A percentile compares a stretch with the other conserved stretches of the same genome.
phyloP scores from a whole-genome alignment of 352 stramenopile genomes.

The Phytophthora rubi region DNA sequence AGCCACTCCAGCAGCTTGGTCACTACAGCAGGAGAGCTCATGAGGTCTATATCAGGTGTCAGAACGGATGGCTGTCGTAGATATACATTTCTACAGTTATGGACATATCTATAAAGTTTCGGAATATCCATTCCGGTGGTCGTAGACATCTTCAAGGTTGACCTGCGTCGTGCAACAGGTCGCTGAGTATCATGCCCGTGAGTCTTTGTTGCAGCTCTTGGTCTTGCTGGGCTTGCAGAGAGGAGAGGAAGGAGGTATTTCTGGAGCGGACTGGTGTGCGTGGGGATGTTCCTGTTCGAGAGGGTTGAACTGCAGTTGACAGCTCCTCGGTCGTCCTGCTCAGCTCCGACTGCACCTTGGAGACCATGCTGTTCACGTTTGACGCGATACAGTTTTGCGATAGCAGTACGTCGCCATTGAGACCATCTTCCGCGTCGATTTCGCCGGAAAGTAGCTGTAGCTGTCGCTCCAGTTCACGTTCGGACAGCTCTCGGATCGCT shows the following conservation, averaged over 20 bases:
- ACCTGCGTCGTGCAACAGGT: conserved; percentile 31
- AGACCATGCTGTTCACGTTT: conserved; percentile 28
- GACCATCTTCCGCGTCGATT: not conserved
- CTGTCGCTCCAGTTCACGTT: conserved; percentile 30
- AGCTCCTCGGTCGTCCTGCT: conserved; percentile 19
- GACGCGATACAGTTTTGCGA: conserved; percentile 39
- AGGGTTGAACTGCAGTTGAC: not conserved
- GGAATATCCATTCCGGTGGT: conserved; percentile 15
- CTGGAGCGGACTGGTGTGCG: conserved; percentile 39
- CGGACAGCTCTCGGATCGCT: conserved; percentile 30
- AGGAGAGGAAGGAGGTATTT: conserved; percentile 36
- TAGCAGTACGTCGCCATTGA: conserved; percentile 23
- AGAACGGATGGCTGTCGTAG: conserved; percentile 20
- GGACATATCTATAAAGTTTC: conserved; percentile 18
- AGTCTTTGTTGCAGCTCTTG: conserved; percentile 44
- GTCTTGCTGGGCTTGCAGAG: conserved; percentile 34
- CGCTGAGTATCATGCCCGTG: conserved; percentile 40
- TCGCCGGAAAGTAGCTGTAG: conserved; percentile 33
- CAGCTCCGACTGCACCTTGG: conserved; percentile 29
- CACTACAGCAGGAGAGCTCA: conserved; percentile 39
- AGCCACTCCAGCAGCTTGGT: conserved; percentile 48
- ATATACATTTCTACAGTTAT: conserved; percentile 18
- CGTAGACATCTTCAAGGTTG: conserved; percentile 19
- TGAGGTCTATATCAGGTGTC: conserved; percentile 16
- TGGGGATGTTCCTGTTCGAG: conserved; percentile 6